phyloP scores from a whole-genome alignment of 208 protist species.

The Trypanosoma boissoni region DNA sequence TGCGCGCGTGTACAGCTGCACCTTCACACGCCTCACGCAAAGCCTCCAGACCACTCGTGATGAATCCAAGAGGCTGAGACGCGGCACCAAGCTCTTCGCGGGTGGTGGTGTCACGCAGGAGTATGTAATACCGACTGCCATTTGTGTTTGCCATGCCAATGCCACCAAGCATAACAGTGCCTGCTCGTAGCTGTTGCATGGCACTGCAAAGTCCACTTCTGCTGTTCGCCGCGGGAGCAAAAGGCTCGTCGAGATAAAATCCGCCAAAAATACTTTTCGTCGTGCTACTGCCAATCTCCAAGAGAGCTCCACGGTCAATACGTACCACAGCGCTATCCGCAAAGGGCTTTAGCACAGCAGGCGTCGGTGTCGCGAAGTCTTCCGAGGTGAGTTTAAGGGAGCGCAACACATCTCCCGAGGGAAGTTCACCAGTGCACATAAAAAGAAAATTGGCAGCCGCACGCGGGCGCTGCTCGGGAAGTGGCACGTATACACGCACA shows the following conservation, averaged over 20 bases:
- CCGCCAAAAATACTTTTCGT: conserved; percentile 78
- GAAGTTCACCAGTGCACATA: conserved; percentile 59
- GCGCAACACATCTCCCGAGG: conserved; percentile 30
- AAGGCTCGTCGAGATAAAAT: conserved; percentile 56
- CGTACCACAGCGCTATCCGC: conserved; percentile 55
- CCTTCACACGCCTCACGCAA: conserved; percentile 31
- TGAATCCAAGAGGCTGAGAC: conserved; percentile 46
- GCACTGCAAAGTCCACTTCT: conserved; percentile 6
- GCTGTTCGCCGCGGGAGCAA: conserved; percentile 4
- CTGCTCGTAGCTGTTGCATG: conserved; percentile 48
- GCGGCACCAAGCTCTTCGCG: conserved; percentile 29
- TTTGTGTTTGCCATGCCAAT: conserved; percentile 64
- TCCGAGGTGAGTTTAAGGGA: conserved; percentile 18
- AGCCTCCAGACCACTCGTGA: conserved; percentile 48
- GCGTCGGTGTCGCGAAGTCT: conserved; percentile 15
- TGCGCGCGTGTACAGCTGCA: conserved; percentile 58
- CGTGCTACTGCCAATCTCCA: conserved; percentile 84
- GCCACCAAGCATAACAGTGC: conserved; percentile 65
- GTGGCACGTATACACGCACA: conserved; percentile 42
- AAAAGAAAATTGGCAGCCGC: conserved; percentile 65
- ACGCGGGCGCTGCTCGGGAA: conserved; percentile 48
- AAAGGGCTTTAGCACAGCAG: conserved; percentile 45
- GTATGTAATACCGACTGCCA: conserved; percentile 76
- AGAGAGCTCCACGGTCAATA: conserved; percentile 53
- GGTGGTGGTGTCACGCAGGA: conserved; percentile 40